Conservation (phyloP, 2,329 filamentous ascomycete species). For the Laburnicola sp. region DNA sequence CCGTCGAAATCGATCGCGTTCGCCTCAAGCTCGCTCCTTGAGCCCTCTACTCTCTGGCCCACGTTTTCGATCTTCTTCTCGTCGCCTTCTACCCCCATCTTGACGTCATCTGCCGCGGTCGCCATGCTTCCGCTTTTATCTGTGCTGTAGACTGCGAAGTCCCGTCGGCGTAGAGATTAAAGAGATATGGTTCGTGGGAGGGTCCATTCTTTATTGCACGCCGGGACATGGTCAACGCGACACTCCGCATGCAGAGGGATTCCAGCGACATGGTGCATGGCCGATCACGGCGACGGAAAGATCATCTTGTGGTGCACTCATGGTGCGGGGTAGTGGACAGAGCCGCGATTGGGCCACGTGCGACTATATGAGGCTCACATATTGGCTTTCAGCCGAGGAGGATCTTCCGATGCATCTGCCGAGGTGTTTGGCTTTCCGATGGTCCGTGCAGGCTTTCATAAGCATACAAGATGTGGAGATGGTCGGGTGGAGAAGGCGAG, state of each 20-base stretch:
- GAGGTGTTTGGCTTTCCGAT: background rate
- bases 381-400: conserved; percentile 1
- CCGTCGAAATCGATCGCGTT: conserved; percentile 30
- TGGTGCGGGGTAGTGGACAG: conserved; percentile 4
- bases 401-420: background rate
- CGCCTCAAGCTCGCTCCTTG: conserved; percentile 32
- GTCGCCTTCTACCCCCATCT: conserved; percentile 14
- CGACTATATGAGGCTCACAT: background rate
- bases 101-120: conserved; percentile 17
- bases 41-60: conserved; percentile 28
- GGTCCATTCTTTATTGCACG: background rate
- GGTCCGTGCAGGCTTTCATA: too few relatives aligned
- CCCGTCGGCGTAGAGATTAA: background rate
- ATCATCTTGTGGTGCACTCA: background rate
- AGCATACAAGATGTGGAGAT: too few relatives aligned
- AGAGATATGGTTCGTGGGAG: background rate
- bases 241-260: background rate
- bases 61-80: conserved; percentile 29
- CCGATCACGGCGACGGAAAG: background rate
- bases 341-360: conserved; percentile 3
- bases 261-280: conserved; percentile 1
- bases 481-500: too few relatives aligned
- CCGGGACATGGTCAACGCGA: background rate
- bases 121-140: conserved; percentile 1
- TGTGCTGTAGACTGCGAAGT: background rate